Evolutionary conservation across 2,329 filamentous ascomycete genomes (phyloP), one percentile per base, ranked within the genome.

Genomic region (Sarocladiaceae sp.): DNA sequence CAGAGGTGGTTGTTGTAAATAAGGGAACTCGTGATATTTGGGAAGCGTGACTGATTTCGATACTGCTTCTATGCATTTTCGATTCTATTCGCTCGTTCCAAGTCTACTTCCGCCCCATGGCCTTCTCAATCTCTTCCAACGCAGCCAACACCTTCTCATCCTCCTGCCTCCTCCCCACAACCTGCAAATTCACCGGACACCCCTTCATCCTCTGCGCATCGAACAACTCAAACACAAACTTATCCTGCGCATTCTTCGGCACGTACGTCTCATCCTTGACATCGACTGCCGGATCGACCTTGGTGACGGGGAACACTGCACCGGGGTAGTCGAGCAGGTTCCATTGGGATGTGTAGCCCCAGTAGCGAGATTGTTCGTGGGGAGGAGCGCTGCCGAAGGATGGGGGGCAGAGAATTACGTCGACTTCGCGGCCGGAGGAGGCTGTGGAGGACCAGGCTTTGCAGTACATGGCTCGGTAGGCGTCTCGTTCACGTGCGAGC

Each of bases 261-360:
- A 58, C 53, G 20, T 66, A 66, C 1, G 28, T 15, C 1, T 44
- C 7, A 11, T 65, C 56, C 48, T 60, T 60, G 12, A 36, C 26
- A n/a, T 66, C 64, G 39, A 59, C 61, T 8, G 47, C 15, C 0
- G 60, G 58, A 26, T 64, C 59, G 2, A 65, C 64, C 1, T 55
- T 62, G 3, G 64, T 65, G 1, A 78, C 80, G 0, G 85, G 85
- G 60, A 88, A 86, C 0, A 82, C 74, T 2, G 79, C 64, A 10
- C 74, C 77, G 0, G 85, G 82, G 62, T 86, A 87, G 62, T 89
- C 84, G 1, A 88, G 73, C 37, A 88, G 59, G 61, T 88, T 89
- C 83, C 84, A 88, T 55, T 83, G 77, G 0, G 76, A 70, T 0
- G 83, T 86, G 58, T 88, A 89, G 1, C 76, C 77, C 83, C 83